These are phyloP conservation scores for Porogramme epimiltina DNA, from an alignment of 1,284 basidiomycete species.

Conservation along the genomic window DNA sequence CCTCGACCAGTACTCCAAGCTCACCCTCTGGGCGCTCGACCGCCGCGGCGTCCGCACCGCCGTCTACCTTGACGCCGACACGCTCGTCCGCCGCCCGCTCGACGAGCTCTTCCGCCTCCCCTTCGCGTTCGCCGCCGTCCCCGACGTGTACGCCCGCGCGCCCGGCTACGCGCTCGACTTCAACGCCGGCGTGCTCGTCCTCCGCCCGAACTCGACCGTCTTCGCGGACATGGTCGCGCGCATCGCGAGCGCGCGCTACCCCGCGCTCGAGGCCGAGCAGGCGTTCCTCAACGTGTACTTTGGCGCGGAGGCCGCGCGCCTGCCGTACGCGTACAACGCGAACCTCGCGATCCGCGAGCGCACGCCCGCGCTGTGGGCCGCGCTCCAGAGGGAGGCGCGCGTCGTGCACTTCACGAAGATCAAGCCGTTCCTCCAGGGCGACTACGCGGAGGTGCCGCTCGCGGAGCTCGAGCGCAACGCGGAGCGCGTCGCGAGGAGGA, in stretches of 20 bases:
- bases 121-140: slow-evolving; percentile 45
- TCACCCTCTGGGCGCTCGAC: slow-evolving; percentile 45
- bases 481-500: slow-evolving; percentile 19
- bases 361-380: slow-evolving; percentile 39
- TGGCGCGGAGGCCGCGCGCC: slow-evolving; percentile 35
- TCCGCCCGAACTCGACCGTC: slow-evolving; percentile 35
- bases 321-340: slow-evolving; percentile 48
- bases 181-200: slow-evolving; percentile 46
- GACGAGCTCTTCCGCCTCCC: slow-evolving; percentile 48
- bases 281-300: slow-evolving; percentile 48
- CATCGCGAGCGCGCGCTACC: slow-evolving; percentile 38
- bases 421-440: slow-evolving; percentile 41
- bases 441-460: slow-evolving; percentile 26
- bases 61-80: slow-evolving; percentile 47
- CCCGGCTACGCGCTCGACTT: slow-evolving; percentile 40
- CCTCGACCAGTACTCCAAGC: slow-evolving; percentile 46
- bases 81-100: slow-evolving; percentile 42
- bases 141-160: slow-evolving; percentile 38
- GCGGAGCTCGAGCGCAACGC: slow-evolving; percentile 26
- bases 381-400: slow-evolving; percentile 35
- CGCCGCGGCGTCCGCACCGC: slow-evolving; percentile 30
- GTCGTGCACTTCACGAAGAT: slow-evolving; percentile 45
- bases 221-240: slow-evolving; percentile 38
- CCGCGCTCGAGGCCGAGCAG: slow-evolving; percentile 42
- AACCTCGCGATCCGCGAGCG: slow-evolving; percentile 45